Percentiles rank a stretch among this genome's conserved stretches.
Evolutionary conservation across 2,329 filamentous ascomycete genomes (phyloP).

Genomic region (Geosmithia flava): DNA sequence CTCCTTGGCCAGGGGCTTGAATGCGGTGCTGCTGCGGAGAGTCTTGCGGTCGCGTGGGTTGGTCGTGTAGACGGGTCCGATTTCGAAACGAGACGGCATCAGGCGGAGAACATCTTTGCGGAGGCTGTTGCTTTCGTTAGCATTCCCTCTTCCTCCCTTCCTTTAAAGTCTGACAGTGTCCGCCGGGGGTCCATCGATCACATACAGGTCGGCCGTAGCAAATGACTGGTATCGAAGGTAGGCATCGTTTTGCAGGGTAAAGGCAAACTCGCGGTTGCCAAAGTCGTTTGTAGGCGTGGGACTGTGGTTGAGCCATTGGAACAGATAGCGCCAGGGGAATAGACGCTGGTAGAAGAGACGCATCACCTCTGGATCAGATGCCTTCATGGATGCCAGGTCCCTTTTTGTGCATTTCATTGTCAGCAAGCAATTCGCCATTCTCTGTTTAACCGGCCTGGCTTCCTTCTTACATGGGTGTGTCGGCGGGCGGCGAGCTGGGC

Average conservation of each 20-base stretch:
- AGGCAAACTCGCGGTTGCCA: slow-evolving; percentile 86
- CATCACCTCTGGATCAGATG: slow-evolving; percentile 74
- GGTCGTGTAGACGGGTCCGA: slow-evolving; percentile 89
- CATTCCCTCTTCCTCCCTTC: background rate
- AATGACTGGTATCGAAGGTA: slow-evolving; percentile 83
- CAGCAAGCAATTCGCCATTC: background rate
- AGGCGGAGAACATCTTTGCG: slow-evolving; percentile 83
- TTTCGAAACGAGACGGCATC: slow-evolving; percentile 92
- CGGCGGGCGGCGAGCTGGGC: slow-evolving; percentile 28
- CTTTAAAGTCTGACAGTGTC: no score
- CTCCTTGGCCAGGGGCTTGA: slow-evolving; percentile 83
- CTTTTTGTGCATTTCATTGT: slow-evolving; percentile 8
- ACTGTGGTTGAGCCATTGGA: slow-evolving; percentile 96
- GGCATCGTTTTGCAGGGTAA: slow-evolving; percentile 84
- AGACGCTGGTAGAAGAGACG: slow-evolving; percentile 89
- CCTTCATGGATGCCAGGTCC: slow-evolving; percentile 23
- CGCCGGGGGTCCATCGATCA: no score
- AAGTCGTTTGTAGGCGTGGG: slow-evolving; percentile 80
- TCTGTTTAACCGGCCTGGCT: background rate
- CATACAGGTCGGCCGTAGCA: slow-evolving; percentile 37
- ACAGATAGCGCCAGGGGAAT: slow-evolving; percentile 88
- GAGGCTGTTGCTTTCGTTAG: slow-evolving; percentile 37
- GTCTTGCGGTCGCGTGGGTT: slow-evolving; percentile 92
- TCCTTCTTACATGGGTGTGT: slow-evolving; percentile 27
- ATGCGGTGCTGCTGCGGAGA: slow-evolving; percentile 65